Base-by-base conservation (phyloP, 139 green algal species). In the Pseudopediastrum boryanum region DNA sequence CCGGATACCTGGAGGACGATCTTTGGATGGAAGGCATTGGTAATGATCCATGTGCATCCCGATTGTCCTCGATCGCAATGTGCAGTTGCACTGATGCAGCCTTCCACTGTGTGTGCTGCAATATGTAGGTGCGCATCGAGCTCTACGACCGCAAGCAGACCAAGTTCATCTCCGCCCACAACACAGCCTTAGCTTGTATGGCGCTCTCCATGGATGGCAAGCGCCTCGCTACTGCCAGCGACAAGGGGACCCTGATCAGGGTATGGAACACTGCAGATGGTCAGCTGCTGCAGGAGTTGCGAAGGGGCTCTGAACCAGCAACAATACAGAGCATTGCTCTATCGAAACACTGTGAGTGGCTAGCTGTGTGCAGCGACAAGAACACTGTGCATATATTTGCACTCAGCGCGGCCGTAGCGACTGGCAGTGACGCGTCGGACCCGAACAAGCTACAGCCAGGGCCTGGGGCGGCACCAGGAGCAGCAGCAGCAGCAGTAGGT, bases 151-250 rank as follows among this genome's bases (percentile, higher is more conserved):
- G 93, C 36, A 86, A 89, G 25, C 86, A 93, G 64, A 97, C 92
- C 27, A 93, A 93, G 79, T 97, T 98, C 82, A 94, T 99, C 46
- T 56, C 77, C 21, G 95, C 96, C 25, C 96, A 99, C 85, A 92
- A 92, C 75, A 90, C 79, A 0, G 59, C 83, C 2, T 83, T 99
- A 58, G 90, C 86, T 1, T 92, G 85, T 75, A 78, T 99, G 21
- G 66, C 89, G 6, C 89, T 98, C 7, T 90, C 86, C 0, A 54
- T 87, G 52, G 90, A 97, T 56, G 96, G 95, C 69, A 94, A 91
- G 73, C 89, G 92, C 64, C 81, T 99, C 36, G 96, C 94, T 3
- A 98, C 95, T 0, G 92, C 94, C 25, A 95, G 88, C 35, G 92
- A 96, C 56, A 95, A 94, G 80, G 93, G 94, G 35, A 99, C 96